phyloP scores from a whole-genome alignment of 2,329 filamentous ascomycete species.

The Blumeriella jaapii region DNA sequence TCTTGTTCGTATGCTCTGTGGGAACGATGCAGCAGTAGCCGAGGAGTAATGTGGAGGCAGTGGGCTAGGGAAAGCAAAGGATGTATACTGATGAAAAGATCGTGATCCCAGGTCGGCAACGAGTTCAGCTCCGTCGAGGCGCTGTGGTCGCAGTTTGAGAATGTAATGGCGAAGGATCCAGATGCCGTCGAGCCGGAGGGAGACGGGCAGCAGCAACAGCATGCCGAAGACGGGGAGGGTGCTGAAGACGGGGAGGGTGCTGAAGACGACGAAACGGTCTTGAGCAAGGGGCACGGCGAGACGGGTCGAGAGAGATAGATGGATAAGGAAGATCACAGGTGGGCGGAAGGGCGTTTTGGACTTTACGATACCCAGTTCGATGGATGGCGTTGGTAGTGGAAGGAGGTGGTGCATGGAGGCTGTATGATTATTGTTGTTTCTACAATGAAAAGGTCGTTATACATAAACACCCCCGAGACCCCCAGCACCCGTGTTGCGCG shows the following conservation, averaged over 20 bases:
- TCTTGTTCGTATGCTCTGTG: too few relatives aligned
- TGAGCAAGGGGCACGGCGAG: slow-evolving; percentile 7
- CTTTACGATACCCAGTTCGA: slow-evolving; percentile 23
- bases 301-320: slow-evolving; percentile 6
- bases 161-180: slow-evolving; percentile 72
- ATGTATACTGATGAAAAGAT: too few relatives aligned
- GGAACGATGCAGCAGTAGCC: too few relatives aligned
- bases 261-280: slow-evolving; percentile 14
- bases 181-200: neutral
- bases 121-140: slow-evolving; percentile 96
- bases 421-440: slow-evolving; percentile 37
- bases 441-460: slow-evolving; percentile 24
- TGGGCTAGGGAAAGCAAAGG: too few relatives aligned
- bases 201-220: too few relatives aligned
- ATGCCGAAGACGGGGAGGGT: too few relatives aligned
- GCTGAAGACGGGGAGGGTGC: slow-evolving; percentile 18
- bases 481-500: slow-evolving; percentile 14
- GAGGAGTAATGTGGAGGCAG: too few relatives aligned
- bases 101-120: slow-evolving; percentile 60
- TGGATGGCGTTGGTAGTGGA: too few relatives aligned
- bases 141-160: slow-evolving; percentile 94
- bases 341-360: too few relatives aligned
- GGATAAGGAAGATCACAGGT: slow-evolving; percentile 5
- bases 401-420: slow-evolving; percentile 8
- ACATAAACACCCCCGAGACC: slow-evolving; percentile 27